Percentiles rank a stretch among this genome's conserved stretches.
Evolutionary conservation across 2,329 filamentous ascomycete species (phyloP).

Genomic region (Didymella exigua): DNA sequence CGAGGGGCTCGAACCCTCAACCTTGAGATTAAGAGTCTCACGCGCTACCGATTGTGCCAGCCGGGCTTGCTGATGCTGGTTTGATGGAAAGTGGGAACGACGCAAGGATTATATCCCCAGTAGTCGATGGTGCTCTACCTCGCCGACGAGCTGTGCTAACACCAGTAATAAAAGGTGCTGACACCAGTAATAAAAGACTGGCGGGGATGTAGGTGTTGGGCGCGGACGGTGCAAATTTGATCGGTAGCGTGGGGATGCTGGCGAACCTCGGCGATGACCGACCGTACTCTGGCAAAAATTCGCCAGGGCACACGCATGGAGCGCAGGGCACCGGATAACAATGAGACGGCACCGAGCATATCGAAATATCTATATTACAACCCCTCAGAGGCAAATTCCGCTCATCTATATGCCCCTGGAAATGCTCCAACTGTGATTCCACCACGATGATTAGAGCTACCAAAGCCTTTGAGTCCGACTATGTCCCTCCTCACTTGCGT

Average conservation of each 20-base stretch:
- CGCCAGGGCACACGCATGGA: too few species aligned
- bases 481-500: too few species aligned
- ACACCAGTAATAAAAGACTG: not conserved
- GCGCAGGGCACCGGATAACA: too few species aligned
- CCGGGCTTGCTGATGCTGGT: constrained; percentile 23
- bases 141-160: not conserved
- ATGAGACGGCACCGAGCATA: too few species aligned
- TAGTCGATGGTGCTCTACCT: not conserved
- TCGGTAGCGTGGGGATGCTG: not conserved
- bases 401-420: too few species aligned
- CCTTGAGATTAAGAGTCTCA: constrained; percentile 36
- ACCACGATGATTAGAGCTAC: too few species aligned
- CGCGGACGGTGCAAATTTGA: not conserved
- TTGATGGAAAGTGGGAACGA: not conserved
- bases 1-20: constrained; percentile 59
- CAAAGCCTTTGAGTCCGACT: too few species aligned
- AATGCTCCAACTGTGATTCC: too few species aligned
- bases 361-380: too few species aligned
- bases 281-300: too few species aligned
- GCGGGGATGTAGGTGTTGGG: not conserved
- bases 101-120: not conserved
- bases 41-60: constrained; percentile 37
- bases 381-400: too few species aligned
- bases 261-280: constrained; percentile 4
- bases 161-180: not conserved